A percentile compares a stretch with the other conserved stretches of the same genome.
phyloP scores from a whole-genome alignment of 768 basidiomycete genomes.

The Phaeotremella skinneri region DNA sequence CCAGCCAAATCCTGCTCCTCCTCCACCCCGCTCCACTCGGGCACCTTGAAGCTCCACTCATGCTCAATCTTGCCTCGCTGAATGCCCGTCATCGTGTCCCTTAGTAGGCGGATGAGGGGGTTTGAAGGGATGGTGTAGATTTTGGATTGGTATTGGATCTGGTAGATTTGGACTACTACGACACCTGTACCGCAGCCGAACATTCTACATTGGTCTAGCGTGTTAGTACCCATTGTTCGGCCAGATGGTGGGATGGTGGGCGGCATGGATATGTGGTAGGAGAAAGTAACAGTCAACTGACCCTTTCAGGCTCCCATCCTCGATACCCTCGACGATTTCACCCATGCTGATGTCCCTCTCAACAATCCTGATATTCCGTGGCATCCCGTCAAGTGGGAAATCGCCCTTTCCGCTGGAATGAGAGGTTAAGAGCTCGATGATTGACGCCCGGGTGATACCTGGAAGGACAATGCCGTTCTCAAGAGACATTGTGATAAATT shows the following conservation, averaged over 20 bases:
- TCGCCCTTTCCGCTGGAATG: constrained; percentile 33
- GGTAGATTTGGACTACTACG: constrained; percentile 36
- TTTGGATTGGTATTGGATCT: constrained; percentile 35
- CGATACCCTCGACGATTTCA: constrained; percentile 33
- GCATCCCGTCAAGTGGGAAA: constrained; percentile 34
- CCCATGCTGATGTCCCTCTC: constrained; percentile 44
- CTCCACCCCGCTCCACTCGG: constrained; percentile 31
- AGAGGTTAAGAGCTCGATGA: constrained; percentile 34
- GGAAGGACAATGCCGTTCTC: constrained; percentile 46
- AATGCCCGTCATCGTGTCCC: constrained; percentile 42
- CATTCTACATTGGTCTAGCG: constrained; percentile 27
- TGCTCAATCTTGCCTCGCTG: constrained; percentile 39
- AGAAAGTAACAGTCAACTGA: constrained; percentile 15
- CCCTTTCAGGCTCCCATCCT: constrained; percentile 40
- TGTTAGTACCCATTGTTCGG: background rate
- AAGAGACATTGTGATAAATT: constrained; percentile 45
- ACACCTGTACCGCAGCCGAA: constrained; percentile 48
- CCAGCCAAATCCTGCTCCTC: constrained; percentile 24
- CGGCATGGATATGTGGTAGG: background rate
- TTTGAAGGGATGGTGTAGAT: constrained; percentile 34
- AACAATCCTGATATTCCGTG: constrained; percentile 39
- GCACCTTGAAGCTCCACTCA: constrained; percentile 40
- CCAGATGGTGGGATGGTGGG: background rate
- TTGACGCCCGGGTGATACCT: constrained; percentile 42
- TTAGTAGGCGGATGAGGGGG: constrained; percentile 34